phyloP scores from a whole-genome alignment of 2,329 filamentous ascomycete species.

The Paraphoma chrysanthemicola region DNA sequence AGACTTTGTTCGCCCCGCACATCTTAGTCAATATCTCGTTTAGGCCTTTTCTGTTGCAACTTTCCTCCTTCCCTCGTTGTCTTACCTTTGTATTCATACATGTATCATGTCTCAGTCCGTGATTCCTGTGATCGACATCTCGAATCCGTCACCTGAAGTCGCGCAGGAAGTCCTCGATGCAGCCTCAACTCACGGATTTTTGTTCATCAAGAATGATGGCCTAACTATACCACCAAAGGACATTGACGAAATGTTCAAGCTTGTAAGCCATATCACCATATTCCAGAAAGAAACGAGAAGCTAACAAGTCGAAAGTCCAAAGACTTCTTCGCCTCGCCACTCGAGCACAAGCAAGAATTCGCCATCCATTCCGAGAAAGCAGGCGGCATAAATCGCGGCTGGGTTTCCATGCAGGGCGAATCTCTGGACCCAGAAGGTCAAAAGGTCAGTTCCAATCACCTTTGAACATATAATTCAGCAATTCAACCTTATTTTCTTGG shows the following conservation, averaged over 20 bases:
- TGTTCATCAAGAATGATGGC: constrained; percentile 82
- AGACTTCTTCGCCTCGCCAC: constrained; percentile 74
- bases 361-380: constrained; percentile 70
- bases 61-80: background rate
- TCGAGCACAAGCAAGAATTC: constrained; percentile 75
- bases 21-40: no score
- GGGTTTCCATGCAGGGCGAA: constrained; percentile 87
- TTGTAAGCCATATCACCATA: constrained; percentile 60
- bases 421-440: constrained; percentile 85
- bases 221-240: constrained; percentile 70
- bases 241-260: constrained; percentile 74
- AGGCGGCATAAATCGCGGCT: constrained; percentile 77
- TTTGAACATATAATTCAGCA: constrained; percentile 62
- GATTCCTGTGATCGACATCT: constrained; percentile 87
- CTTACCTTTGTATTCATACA: background rate
- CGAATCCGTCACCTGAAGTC: constrained; percentile 64
- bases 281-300: background rate
- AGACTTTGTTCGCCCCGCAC: no score
- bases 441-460: constrained; percentile 60
- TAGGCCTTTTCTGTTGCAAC: background rate
- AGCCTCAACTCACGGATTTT: constrained; percentile 83
- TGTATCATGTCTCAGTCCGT: constrained; percentile 24
- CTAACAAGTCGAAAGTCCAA: constrained; percentile 61
- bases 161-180: constrained; percentile 76
- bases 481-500: no score